Conservation (phyloP, 345 rosid species). For the Pugionium cornutum region DNA sequence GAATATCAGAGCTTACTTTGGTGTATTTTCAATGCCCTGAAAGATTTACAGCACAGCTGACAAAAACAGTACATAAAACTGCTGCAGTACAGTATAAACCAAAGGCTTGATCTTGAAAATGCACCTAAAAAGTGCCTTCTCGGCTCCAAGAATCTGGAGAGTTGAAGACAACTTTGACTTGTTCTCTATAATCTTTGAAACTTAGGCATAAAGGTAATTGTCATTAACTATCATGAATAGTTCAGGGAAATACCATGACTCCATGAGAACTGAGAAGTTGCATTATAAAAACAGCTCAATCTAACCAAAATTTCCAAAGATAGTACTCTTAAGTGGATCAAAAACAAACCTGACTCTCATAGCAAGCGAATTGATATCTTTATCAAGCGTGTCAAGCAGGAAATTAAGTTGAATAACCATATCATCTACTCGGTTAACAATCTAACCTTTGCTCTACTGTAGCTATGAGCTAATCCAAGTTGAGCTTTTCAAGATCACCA, state of each 20-base stretch:
- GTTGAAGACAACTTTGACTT: conserved; percentile 80
- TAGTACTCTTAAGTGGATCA: not conserved
- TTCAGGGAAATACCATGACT: conserved; percentile 95
- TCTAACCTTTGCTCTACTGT: conserved; percentile 88
- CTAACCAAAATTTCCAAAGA: not conserved
- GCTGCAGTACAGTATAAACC: not conserved
- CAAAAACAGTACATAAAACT: not conserved
- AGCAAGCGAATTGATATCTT: conserved; percentile 71
- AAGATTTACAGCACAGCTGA: conserved; percentile 3
- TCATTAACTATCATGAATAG: conserved; percentile 79
- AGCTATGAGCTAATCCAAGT: conserved; percentile 83
- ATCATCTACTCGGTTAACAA: conserved; percentile 78
- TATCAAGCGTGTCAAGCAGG: conserved; percentile 77
- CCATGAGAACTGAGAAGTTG: conserved; percentile 33
- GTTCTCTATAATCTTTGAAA: conserved; percentile 66
- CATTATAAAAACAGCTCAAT: not conserved
- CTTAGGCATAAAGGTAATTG: conserved; percentile 70
- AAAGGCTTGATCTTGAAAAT: conserved; percentile 2
- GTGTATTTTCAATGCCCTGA: conserved; percentile 55
- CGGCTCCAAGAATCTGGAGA: conserved; percentile 90
- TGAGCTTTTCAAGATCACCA: conserved; percentile 78
- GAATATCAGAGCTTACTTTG: conserved; percentile 82
- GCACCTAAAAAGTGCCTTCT: conserved; percentile 83
- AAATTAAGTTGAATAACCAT: conserved; percentile 87
- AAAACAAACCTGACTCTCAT: conserved; percentile 78